Evolutionary conservation across 2,329 filamentous ascomycete genomes (phyloP).

Genomic region (Botrytis hyacinthi): DNA sequence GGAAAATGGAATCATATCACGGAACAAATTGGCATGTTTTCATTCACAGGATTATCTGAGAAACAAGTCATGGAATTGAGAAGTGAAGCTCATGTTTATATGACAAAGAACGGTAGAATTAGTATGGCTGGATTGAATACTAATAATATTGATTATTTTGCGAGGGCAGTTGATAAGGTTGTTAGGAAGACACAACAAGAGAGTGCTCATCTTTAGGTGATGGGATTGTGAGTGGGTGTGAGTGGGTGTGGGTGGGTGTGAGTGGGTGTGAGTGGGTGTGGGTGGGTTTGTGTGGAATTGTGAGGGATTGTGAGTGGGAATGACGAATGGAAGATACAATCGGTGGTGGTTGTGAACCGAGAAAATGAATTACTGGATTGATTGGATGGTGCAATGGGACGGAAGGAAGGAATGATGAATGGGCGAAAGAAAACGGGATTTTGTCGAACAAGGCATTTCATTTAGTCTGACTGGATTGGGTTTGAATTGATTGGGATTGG

Average conservation of each 20-base stretch:
- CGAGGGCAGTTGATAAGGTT: constrained; percentile 81
- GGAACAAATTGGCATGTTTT: constrained; percentile 99
- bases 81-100: constrained; percentile 74
- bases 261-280: too few species aligned
- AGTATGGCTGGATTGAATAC: constrained; percentile 98
- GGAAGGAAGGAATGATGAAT: neutral
- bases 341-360: too few species aligned
- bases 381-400: too few species aligned
- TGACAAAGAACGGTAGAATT: constrained; percentile 97
- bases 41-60: constrained; percentile 79
- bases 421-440: neutral
- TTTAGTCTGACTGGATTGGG: neutral
- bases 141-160: constrained; percentile 89
- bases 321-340: too few species aligned
- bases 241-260: too few species aligned
- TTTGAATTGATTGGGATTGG: neutral
- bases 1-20: constrained; percentile 97
- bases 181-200: constrained; percentile 47
- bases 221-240: too few species aligned
- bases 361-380: too few species aligned
- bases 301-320: too few species aligned
- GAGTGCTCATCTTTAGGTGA: constrained; percentile 9
- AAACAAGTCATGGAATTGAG: constrained; percentile 70
- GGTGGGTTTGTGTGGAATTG: too few species aligned
- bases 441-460: neutral